Evolutionary conservation across 1,284 basidiomycete species (phyloP), one percentile per base, ranked within the genome.

Genomic region (Caloboletus firmus): DNA sequence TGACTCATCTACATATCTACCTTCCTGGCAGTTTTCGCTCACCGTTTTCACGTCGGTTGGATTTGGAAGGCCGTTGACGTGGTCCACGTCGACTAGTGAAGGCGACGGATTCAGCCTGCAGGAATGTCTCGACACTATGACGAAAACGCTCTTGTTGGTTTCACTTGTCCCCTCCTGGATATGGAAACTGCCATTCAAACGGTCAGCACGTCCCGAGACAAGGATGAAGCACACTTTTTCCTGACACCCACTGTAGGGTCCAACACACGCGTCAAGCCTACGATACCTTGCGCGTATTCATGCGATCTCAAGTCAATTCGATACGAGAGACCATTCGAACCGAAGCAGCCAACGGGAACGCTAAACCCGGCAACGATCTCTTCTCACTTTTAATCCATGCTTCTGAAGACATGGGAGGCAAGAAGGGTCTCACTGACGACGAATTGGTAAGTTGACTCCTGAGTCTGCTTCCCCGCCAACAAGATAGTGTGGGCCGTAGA

Each of bases 311-410:
- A 54, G 66, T 79, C 7, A 59, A 61, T 4, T 60, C 73, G 17
- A 67, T 76, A n/a, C 76, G 72, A 58, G 64, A 60, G 5, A 70
- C 71, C 24, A 63, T 79, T 7, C 56, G 61, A 49, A 51, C 47
- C 4, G 46, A 49, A 4, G 55, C 54, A 8, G 56, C 63, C 34
- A 47, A 58, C 13, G 59, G 56, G 30, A 56, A 61, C 12, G 55
- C 30, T 17, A 43, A 43, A 15, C 18, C 13, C 2, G 58, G 62
- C 43, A 63, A 61, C 1, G 79, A 82, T 60, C 71, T 74, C 1
- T 79, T 82, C 58, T 78, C 74, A 1, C 69, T 76, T 57, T 72
- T 83, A n/a, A 74, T 83, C 10, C 66, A 8, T 72, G 80, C 81
- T 5, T 81, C 77, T 79, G 54, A 49, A 31, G 70, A 74, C 13